phyloP scores from a whole-genome alignment of 345 rosid species.

The Hypericum androsaemum region DNA sequence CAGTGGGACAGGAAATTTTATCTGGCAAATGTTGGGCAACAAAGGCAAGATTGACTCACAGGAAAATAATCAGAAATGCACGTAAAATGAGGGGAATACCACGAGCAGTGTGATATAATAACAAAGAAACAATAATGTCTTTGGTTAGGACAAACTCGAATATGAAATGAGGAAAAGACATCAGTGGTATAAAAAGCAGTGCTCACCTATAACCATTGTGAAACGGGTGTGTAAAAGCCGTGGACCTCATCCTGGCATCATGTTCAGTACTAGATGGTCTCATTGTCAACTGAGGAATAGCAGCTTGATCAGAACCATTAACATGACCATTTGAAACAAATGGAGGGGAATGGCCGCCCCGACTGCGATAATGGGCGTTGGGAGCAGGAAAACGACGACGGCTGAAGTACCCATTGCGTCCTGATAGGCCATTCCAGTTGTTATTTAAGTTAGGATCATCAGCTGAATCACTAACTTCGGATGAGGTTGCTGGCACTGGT shows the following conservation, averaged over 20 bases:
- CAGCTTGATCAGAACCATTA: conserved; percentile 28
- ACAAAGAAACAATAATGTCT: too few species aligned
- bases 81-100: too few species aligned
- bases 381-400: conserved; percentile 44
- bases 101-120: too few species aligned
- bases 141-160: too few species aligned
- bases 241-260: conserved; percentile 22
- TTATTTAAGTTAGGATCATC: conserved; percentile 32
- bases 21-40: too few species aligned
- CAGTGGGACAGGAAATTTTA: too few species aligned
- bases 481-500: conserved; percentile 33
- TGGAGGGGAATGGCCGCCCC: conserved; percentile 36
- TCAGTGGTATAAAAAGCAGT: not conserved
- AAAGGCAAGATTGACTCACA: too few species aligned
- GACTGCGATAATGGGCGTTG: conserved; percentile 33
- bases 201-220: conserved; percentile 47
- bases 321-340: conserved; percentile 31
- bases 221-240: conserved; percentile 35
- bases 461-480: conserved; percentile 29
- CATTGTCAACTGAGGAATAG: conserved; percentile 31
- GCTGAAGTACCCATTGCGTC: conserved; percentile 32
- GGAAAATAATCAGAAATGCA: too few species aligned
- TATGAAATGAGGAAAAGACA: not conserved
- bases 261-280: conserved; percentile 34
- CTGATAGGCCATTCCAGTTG: conserved; percentile 43